Percentiles rank a stretch among this genome's conserved stretches.
phyloP scores from a whole-genome alignment of 179 eudicot species.

The Vitellaria paradoxa region DNA sequence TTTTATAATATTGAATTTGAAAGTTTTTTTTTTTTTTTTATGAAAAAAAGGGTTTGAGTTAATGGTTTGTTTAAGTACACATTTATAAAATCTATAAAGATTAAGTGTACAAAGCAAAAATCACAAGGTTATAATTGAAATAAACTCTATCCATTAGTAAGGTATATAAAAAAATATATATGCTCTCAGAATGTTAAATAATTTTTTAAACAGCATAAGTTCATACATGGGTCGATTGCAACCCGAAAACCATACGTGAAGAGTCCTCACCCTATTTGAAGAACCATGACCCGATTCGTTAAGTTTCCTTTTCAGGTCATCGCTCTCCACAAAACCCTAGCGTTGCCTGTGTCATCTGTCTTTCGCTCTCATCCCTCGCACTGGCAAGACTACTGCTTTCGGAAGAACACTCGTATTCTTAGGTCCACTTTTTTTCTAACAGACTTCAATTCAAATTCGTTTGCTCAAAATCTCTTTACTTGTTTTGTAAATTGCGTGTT shows the following conservation, averaged over 20 bases:
- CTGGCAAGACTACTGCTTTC: not conserved
- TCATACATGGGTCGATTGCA: not conserved
- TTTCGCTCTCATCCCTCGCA: not conserved
- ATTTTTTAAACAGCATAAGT: too few relatives aligned
- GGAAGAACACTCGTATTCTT: conserved; percentile 9
- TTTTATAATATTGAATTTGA: too few relatives aligned
- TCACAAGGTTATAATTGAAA: too few relatives aligned
- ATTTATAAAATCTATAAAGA: too few relatives aligned
- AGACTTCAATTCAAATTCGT: not conserved
- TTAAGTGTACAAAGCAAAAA: too few relatives aligned
- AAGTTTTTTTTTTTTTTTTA: too few relatives aligned
- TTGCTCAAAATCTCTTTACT: not conserved
- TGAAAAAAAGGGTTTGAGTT: too few relatives aligned
- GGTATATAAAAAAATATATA: too few relatives aligned
- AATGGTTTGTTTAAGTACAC: too few relatives aligned
- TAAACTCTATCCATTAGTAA: too few relatives aligned
- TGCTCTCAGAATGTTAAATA: too few relatives aligned
- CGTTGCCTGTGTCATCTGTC: not conserved
- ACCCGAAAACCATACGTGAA: not conserved
- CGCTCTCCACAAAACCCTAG: conserved; percentile 4
- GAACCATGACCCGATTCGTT: conserved; percentile 2
- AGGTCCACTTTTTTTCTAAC: conserved; percentile 6
- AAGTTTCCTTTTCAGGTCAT: not conserved
- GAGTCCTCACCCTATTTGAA: too few relatives aligned
- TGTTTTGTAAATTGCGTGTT: not conserved